phyloP scores from a whole-genome alignment of 1,284 basidiomycete genomes.

The Acaromyces ingoldii region DNA sequence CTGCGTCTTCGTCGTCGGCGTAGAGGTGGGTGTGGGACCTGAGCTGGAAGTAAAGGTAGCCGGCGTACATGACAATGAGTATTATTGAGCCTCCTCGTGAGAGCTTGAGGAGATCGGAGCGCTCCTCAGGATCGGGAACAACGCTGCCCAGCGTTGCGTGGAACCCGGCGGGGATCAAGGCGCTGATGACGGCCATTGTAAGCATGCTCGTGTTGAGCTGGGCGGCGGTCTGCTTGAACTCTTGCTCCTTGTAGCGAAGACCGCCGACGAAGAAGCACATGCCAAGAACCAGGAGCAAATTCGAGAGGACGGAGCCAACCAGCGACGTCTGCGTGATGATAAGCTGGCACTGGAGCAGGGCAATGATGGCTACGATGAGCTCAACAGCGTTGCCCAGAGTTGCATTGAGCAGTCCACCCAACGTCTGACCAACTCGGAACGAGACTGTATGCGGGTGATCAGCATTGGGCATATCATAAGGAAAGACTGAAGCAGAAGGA shows the following conservation, averaged over 20 bases:
- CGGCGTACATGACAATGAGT: conserved; percentile 37
- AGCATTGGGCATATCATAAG: too few species aligned
- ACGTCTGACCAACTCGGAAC: conserved; percentile 41
- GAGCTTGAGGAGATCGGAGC: conserved; percentile 36
- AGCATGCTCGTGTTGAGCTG: conserved; percentile 12
- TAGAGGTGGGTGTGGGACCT: conserved; percentile 14
- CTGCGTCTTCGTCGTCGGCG: conserved; percentile 23
- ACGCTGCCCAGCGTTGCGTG: conserved; percentile 32
- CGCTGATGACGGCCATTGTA: conserved; percentile 37
- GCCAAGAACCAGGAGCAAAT: conserved; percentile 38
- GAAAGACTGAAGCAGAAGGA: too few species aligned
- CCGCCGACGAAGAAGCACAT: conserved; percentile 44
- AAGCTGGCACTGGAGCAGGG: conserved; percentile 41
- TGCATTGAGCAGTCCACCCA: conserved; percentile 43
- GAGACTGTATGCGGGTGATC: too few species aligned
- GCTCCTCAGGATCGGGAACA: conserved; percentile 24
- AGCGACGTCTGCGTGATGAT: conserved; percentile 41
- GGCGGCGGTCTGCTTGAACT: conserved; percentile 20
- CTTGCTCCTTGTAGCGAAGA: conserved; percentile 27
- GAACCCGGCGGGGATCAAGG: conserved; percentile 42
- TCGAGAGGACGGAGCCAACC: conserved; percentile 39
- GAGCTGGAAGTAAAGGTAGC: conserved; percentile 29
- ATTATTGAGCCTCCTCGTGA: conserved; percentile 33
- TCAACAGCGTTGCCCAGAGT: conserved; percentile 44
- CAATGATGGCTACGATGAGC: conserved; percentile 43